Evolutionary conservation across 2,329 filamentous ascomycete genomes (phyloP), one percentile per base, ranked within the genome.

Genomic region (Fusarium sp.): DNA sequence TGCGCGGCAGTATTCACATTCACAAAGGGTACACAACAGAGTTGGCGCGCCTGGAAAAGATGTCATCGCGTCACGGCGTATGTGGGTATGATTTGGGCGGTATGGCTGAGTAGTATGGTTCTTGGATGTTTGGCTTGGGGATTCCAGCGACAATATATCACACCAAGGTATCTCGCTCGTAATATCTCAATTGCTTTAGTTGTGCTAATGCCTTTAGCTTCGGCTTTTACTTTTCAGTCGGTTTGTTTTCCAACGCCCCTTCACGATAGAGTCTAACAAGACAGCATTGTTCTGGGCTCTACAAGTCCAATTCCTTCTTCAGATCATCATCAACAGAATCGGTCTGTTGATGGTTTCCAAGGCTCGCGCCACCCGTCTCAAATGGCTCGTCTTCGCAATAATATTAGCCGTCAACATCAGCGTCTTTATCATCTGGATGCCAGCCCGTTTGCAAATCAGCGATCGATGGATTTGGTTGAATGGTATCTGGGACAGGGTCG

Each of bases 261-360:
- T 23, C 2, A 1, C 18, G 2, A 14, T 21, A 0, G 2, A 2
- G 0, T 19, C 65, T 71, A 39, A 69, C 16, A 12, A 13, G 0
- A 0, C 5, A 73, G 67, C 62, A 5, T 28, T 72, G 0, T 69
- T 71, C 19, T 83, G 83, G 82, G 76, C 77, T 3, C 63, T 83
- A 1, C 80, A 84, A 66, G 80, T 86, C 12, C 85, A 87, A 49
- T 79, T 84, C 8, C 75, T 86, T 1, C 81, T 86, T 31, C 84
- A 86, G 58, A 87, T 87, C 41, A 86, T 88, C 65, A 81, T 86
- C 63, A 87, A 87, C 64, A 82, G 85, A 12, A 82, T 86, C 4
- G 78, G 80, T 0, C 75, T 87, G 1, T 77, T 88, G 8, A 77
- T 84, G 26, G 77, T 80, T 1, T 39, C 79, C 77, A 2, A 75